Conservation (phyloP, 331 rosid genomes). For the Phaseolus coccineus region DNA sequence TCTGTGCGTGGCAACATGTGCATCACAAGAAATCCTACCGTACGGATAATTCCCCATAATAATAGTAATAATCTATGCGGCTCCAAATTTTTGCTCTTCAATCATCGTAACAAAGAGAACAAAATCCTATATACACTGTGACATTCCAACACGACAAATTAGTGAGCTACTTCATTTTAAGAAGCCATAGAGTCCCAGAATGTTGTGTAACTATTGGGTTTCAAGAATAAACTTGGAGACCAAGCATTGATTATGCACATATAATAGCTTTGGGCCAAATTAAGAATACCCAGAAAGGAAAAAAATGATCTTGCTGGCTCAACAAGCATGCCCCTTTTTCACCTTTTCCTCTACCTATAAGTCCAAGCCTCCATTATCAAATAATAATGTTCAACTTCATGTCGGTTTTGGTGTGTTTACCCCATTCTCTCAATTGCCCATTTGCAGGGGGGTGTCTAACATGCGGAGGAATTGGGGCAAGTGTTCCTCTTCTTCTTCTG, state of each 20-base stretch:
- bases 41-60: constrained; percentile 36
- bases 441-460: constrained; percentile 18
- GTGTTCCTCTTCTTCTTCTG: constrained; percentile 42
- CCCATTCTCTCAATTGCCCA: constrained; percentile 41
- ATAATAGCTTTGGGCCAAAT: constrained; percentile 31
- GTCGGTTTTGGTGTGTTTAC: constrained; percentile 2
- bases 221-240: background rate
- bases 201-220: constrained; percentile 2
- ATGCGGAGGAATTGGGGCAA: constrained; percentile 41
- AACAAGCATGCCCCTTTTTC: constrained; percentile 38
- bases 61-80: constrained; percentile 13
- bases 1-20: constrained; percentile 46
- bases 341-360: constrained; percentile 32
- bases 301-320: constrained; percentile 46
- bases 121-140: background rate
- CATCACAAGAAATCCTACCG: constrained; percentile 37
- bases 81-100: constrained; percentile 34
- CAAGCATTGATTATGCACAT: constrained; percentile 19
- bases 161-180: constrained; percentile 6
- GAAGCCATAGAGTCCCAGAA: constrained; percentile 20
- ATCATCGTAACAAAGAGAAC: background rate
- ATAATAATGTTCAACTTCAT: constrained; percentile 30
- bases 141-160: background rate
- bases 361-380: constrained; percentile 29
- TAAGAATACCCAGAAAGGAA: constrained; percentile 32